Evolutionary conservation across 169 alveolate species (phyloP).

Genomic region (Eimeria acervulina): DNA sequence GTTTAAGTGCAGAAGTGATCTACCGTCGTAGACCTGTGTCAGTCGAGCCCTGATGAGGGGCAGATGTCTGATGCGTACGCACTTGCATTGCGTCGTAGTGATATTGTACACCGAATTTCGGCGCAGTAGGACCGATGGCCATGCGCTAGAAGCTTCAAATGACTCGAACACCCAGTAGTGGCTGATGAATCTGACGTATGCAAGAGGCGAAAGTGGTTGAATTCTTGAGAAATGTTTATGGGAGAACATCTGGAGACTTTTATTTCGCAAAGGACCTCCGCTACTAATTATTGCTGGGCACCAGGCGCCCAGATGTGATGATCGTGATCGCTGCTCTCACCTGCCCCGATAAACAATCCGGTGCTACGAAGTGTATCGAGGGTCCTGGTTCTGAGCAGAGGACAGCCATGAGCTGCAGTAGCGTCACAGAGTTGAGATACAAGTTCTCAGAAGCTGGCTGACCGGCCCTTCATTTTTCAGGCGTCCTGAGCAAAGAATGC

Average conservation of each 20-base stretch:
- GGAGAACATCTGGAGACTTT: no score
- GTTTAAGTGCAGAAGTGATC: slow-evolving; percentile 92
- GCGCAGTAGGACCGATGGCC: slow-evolving; percentile 88
- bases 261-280: no score
- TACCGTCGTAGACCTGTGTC: slow-evolving; percentile 92
- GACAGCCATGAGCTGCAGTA: background rate
- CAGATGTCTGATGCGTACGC: slow-evolving; percentile 86
- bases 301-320: no score
- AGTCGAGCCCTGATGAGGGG: slow-evolving; percentile 90
- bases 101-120: slow-evolving; percentile 81
- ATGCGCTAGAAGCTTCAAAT: slow-evolving; percentile 91
- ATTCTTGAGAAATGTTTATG: no score
- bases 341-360: no score
- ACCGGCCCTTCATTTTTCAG: background rate
- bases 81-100: slow-evolving; percentile 86
- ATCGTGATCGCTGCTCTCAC: no score
- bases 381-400: background rate
- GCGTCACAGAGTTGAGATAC: background rate
- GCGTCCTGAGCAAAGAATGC: background rate
- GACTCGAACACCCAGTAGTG: slow-evolving; percentile 80
- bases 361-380: background rate
- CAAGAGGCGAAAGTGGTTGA: no score
- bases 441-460: background rate
- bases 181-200: no score
- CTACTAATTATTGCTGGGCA: no score